Evolutionary conservation across 768 basidiomycete species (phyloP), one percentile per base, ranked within the genome.

Genomic region (Nidularia pulvinata): DNA sequence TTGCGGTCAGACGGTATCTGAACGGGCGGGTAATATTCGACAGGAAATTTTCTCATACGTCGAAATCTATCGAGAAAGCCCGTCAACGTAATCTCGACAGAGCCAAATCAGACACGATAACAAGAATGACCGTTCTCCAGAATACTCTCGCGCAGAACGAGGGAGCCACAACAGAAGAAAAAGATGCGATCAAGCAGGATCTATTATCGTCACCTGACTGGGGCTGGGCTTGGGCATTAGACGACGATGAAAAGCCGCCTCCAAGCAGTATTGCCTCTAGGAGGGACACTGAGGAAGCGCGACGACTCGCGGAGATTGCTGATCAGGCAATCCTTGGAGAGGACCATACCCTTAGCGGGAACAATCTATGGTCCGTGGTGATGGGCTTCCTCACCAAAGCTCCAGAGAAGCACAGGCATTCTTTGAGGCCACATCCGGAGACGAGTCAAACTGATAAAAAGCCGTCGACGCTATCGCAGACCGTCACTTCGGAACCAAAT

Each of bases 201-300:
- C 61, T 78, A 39, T 64, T 69, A 51, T 72, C 73, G 42, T 75
- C 74, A 5, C 76, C 80, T 32, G 83, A 78, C 57, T 90, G 86
- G 87, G 81, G 77, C 32, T 94, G 91, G 87, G 84, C 86, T 16
- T 98, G 91, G 94, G 93, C 88, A 5, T 68, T 93, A 53, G 88
- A 92, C 56, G 83, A 77, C 13, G 74, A 82, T 49, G 95, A 97
- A 70, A 76, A 78, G 16, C 96, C 96, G 3, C 96, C 96, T 4
- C 91, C 95, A 2, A 91, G 89, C 61, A 95, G 93, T 50, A 93
- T 98, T 59, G 91, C 91, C 33, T 86, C 91, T n/a, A 75, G 95
- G 53, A 72, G 94, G 50, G 95, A 98, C 61, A 95, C 93, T 5
- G 75, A 77, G 37, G 91, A 94, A 70, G 92, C 91, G 7, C 74